Evolutionary conservation across 2,329 filamentous ascomycete species (phyloP), one percentile per base, ranked within the genome.

Genomic region (Truncatella angustata): DNA sequence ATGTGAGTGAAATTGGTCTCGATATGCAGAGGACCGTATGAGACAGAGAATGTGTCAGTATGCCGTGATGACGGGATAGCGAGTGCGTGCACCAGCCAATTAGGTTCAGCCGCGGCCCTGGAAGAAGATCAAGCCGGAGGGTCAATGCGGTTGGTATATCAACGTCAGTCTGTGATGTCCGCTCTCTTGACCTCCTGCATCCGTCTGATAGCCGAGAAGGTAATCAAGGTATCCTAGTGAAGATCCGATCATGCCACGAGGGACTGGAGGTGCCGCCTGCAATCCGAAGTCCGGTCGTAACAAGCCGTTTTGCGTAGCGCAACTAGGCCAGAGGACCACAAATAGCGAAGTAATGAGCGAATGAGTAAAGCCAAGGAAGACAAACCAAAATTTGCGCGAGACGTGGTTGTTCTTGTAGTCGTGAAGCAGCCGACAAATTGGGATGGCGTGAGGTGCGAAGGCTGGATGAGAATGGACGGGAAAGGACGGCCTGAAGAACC

Each of bases 31-130:
- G 23, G 40, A 28, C 40, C 40, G 40, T 28, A 20, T 50, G 47
- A 50, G 37, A 50, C 47, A 28, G n/a, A 18, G 36, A 30, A 24
- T 50, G 47, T 50, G 26, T 50, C 47, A 50, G 47, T 36, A 18
- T 32, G 24, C 28, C 23, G n/a, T 14, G 24, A 50, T 50, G 47
- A 40, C 47, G 47, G 47, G 47, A 42, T 30, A 20, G 20, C 20
- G 21, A 42, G 14, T 12, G n/a, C n/a, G n/a, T n/a, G n/a, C n/a
- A n/a, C n/a, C n/a, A n/a, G n/a, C n/a, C n/a, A n/a, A n/a, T n/a
- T n/a, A n/a, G n/a, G n/a, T n/a, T n/a, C n/a, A n/a, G n/a, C n/a
- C n/a, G n/a, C n/a, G n/a, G 23, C 32, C 42, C 47, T 50, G 47
- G 47, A 42, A 50, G 35, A 28, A 32, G 47, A 30, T 26, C 35